Evolutionary conservation across 768 basidiomycete species (phyloP).

Genomic region (Crucibulum laeve): DNA sequence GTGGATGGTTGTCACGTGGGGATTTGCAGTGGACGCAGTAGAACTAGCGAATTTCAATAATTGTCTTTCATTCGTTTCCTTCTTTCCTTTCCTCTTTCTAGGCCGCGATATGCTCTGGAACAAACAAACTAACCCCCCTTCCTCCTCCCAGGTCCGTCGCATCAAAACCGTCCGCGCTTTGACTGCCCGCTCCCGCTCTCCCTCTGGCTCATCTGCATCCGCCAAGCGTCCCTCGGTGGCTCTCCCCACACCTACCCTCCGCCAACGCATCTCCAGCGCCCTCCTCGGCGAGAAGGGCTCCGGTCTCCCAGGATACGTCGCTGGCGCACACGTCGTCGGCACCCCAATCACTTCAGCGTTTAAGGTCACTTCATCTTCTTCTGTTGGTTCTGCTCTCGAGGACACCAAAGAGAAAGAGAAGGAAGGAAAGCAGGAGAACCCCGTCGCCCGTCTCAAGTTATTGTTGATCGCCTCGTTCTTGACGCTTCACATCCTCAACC

Average conservation of each 20-base stretch:
- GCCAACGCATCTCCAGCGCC: slow-evolving; percentile 6
- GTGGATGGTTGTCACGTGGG: no score
- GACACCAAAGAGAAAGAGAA: slow-evolving; percentile 12
- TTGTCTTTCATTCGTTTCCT: not conserved
- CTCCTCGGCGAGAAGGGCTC: slow-evolving; percentile 31
- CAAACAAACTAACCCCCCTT: slow-evolving; percentile 6
- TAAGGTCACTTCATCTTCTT: no score
- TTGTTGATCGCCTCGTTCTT: slow-evolving; percentile 81
- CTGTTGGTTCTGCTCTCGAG: no score
- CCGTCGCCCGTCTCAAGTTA: slow-evolving; percentile 84
- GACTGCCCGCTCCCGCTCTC: slow-evolving; percentile 30
- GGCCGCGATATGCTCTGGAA: not conserved
- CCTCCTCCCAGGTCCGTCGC: slow-evolving; percentile 52
- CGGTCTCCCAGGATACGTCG: slow-evolving; percentile 24
- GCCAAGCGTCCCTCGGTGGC: slow-evolving; percentile 26
- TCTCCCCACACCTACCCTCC: slow-evolving; percentile 19
- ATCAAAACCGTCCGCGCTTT: slow-evolving; percentile 57
- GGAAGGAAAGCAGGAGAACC: slow-evolving; percentile 61
- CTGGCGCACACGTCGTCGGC: slow-evolving; percentile 6
- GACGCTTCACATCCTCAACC: slow-evolving; percentile 86
- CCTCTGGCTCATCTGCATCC: slow-evolving; percentile 24
- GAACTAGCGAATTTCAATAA: no score
- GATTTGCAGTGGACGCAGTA: no score
- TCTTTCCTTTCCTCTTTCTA: not conserved
- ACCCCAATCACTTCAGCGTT: no score